Conservation (phyloP, 768 basidiomycete species). For the Kwoniella sp. region DNA sequence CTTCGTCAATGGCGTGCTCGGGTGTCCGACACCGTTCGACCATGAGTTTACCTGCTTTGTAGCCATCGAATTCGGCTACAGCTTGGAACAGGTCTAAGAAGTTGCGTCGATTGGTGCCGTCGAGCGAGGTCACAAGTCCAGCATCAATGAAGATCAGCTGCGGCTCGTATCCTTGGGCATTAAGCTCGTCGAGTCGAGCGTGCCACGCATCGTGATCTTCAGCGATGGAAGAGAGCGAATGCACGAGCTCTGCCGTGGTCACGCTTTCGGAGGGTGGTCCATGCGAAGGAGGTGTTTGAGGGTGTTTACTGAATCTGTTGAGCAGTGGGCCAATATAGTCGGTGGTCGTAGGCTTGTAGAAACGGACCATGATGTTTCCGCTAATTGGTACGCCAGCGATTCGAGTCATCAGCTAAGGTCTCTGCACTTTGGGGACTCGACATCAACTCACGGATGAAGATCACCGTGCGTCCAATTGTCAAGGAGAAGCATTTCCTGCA, state of each 20-base stretch:
- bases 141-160: slow-evolving; percentile 97
- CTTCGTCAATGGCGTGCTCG: slow-evolving; percentile 82
- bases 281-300: slow-evolving; percentile 36
- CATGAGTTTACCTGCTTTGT: slow-evolving; percentile 93
- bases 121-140: slow-evolving; percentile 86
- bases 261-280: slow-evolving; percentile 13
- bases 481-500: slow-evolving; percentile 91
- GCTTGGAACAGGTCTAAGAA: slow-evolving; percentile 97
- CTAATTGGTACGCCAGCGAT: too few relatives aligned
- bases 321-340: slow-evolving; percentile 68
- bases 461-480: slow-evolving; percentile 91
- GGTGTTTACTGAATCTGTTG: slow-evolving; percentile 60
- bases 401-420: too few relatives aligned
- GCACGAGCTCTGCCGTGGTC: slow-evolving; percentile 62
- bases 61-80: slow-evolving; percentile 95
- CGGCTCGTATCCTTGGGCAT: slow-evolving; percentile 77
- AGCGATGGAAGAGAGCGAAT: slow-evolving; percentile 67
- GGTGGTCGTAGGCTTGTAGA: slow-evolving; percentile 75
- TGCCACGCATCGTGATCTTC: slow-evolving; percentile 67
- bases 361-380: slow-evolving; percentile 98
- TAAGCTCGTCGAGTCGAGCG: slow-evolving; percentile 66
- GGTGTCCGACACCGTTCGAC: slow-evolving; percentile 90
- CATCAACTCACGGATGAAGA: slow-evolving; percentile 58
- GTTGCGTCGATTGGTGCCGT: slow-evolving; percentile 78
- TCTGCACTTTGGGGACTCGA: slow-evolving; percentile 7